Base-by-base conservation (phyloP, 2,329 filamentous ascomycete genomes). In the Pseudogymnoascus sp. region DNA sequence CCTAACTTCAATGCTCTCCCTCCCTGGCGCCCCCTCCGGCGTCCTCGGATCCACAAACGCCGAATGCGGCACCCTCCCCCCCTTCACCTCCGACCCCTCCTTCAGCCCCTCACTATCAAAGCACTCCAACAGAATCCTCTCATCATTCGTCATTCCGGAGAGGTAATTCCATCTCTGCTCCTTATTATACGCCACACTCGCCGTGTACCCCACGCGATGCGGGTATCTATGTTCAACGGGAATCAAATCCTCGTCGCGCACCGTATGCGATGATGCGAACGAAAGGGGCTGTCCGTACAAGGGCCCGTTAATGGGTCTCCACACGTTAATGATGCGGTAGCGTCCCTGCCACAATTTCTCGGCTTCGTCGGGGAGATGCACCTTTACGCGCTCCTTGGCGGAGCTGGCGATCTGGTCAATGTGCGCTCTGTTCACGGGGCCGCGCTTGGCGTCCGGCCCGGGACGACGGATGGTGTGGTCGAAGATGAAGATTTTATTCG, bases 1-100 rank as follows among this genome's bases (percentile, higher is more conserved):
- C 67, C 92, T 81, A 14, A 96, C 89, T 74, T 97, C 92, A 71
- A 97, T 96, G 71, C 91, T 96, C 78, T 96, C 89, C 65, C 91
- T 81, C 0, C 82, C 82, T 65, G 85, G 84, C 4, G 88, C 90
- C 50, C 86, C 88, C 16, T 79, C 75, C 2, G 85, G 82, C 1
- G 88, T 90, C 41, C 41, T 47, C 1, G 89, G 87, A 71, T 96
- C 88, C 38, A 80, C 77, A 74, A 96, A 97, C 0, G 91, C 91
- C 8, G 86, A 86, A 74, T 95, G 90, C 12, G 90, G 85, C 57
- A 83, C 75, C 58, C 82, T 73, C 0, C 83, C 83, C 14, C 81
- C 82, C 38, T 73, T 73, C 61, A 82, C 84, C 37, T 68, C 71
- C 0, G 76, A 75, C 0, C 76, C 78, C 4, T 77, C 73, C 70